These are phyloP conservation scores for Neurospora sp. DNA, from an alignment of 495 filamentous ascomycete species.

Conservation along the genomic window DNA sequence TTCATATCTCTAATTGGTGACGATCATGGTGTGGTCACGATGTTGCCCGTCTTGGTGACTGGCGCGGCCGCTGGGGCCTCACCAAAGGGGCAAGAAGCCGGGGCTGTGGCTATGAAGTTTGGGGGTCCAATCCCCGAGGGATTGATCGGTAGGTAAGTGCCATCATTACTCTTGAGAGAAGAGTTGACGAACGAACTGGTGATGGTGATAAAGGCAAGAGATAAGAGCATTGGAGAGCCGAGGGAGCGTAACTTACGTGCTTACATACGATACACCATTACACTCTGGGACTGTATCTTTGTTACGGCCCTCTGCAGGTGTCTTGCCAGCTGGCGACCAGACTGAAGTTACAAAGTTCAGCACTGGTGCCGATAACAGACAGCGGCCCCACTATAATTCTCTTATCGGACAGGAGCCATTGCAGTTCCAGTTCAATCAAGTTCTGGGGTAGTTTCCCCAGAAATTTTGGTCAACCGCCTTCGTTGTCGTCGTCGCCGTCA, in stretches of 20 bases:
- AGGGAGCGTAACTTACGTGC: background rate
- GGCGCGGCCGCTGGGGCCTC: background rate
- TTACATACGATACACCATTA: background rate
- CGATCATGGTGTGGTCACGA: background rate
- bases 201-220: background rate
- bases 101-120: background rate
- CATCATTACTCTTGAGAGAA: background rate
- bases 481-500: background rate
- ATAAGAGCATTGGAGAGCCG: background rate
- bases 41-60: background rate
- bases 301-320: background rate
- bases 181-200: background rate
- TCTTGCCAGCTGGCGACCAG: background rate
- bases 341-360: background rate
- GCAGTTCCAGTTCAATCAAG: background rate
- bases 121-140: background rate
- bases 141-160: background rate
- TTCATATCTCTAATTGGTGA: background rate
- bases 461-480: background rate
- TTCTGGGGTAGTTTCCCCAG: background rate
- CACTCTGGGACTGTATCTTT: background rate
- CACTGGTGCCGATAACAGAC: conserved; percentile 7
- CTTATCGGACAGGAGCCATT: conserved; percentile 11
- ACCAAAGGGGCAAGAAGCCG: background rate
- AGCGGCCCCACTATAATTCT: conserved; percentile 8